These are phyloP conservation scores for Passiflora organensis DNA, from an alignment of 345 rosid species.

Conservation along the genomic window DNA sequence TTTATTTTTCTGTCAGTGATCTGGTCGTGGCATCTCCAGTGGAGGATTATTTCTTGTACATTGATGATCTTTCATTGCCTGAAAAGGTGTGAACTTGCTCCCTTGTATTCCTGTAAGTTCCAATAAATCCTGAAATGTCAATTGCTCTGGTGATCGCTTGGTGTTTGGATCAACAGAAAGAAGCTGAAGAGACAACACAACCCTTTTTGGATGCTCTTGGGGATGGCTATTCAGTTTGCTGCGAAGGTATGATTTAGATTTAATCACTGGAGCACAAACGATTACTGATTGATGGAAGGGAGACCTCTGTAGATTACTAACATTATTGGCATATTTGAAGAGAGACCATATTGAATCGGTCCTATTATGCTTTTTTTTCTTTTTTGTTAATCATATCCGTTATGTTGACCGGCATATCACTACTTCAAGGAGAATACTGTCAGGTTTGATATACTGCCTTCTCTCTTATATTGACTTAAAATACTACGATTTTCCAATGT, in stretches of 20 bases:
- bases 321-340: no score
- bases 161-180: constrained; percentile 36
- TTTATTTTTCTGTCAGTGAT: constrained; percentile 56
- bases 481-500: neutral
- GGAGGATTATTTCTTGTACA: constrained; percentile 79
- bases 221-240: constrained; percentile 64
- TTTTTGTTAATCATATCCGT: no score
- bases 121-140: neutral
- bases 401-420: no score
- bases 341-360: no score
- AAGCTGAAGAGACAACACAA: constrained; percentile 53
- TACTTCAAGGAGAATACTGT: no score
- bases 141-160: constrained; percentile 4
- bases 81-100: constrained; percentile 49
- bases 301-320: no score
- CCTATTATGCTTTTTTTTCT: no score
- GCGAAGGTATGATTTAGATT: constrained; percentile 53
- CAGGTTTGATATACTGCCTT: no score
- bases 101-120: neutral
- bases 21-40: constrained; percentile 91
- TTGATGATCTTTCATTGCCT: constrained; percentile 58
- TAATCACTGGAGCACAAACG: no score
- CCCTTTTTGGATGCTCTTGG: constrained; percentile 75
- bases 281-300: no score
- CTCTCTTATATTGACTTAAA: neutral